Conservation (phyloP, 768 basidiomycete genomes). For the Hygrophorus pudorinus region DNA sequence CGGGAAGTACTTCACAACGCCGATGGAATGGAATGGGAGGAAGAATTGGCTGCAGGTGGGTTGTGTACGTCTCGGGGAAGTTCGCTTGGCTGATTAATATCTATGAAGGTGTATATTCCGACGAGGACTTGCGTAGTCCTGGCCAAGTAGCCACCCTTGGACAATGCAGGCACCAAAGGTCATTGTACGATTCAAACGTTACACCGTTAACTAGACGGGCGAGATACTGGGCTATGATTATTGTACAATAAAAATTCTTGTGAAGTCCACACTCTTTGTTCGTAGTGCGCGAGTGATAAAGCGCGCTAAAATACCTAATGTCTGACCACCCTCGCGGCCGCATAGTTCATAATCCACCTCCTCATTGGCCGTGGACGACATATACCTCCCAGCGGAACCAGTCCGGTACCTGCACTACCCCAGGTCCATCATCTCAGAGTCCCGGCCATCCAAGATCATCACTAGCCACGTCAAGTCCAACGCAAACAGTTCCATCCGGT, state of each 20-base stretch:
- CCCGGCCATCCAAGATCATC: too few species aligned
- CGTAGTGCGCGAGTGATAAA: too few species aligned
- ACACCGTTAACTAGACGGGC: too few species aligned
- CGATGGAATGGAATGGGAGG: constrained; percentile 86
- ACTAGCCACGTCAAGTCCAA: constrained; percentile 10
- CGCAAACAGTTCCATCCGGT: constrained; percentile 9
- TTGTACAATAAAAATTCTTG: too few species aligned
- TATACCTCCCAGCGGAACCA: constrained; percentile 22
- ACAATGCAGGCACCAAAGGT: too few species aligned
- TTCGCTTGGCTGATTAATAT: too few species aligned
- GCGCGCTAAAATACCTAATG: constrained; percentile 1
- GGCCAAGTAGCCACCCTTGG: constrained; percentile 23
- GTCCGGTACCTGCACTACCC: constrained; percentile 24
- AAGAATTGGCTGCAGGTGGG: constrained; percentile 80
- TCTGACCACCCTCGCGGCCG: too few species aligned
- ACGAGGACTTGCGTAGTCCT: constrained; percentile 58
- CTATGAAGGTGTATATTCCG: constrained; percentile 56
- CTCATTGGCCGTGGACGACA: constrained; percentile 50
- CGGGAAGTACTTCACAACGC: constrained; percentile 66
- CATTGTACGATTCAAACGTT: too few species aligned
- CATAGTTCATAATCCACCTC: constrained; percentile 22
- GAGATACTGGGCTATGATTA: too few species aligned
- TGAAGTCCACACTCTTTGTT: too few species aligned
- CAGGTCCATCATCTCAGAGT: constrained; percentile 6
- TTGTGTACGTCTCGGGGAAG: not conserved